Base-by-base conservation (phyloP, 768 basidiomycete genomes). In the Mycena maculata region DNA sequence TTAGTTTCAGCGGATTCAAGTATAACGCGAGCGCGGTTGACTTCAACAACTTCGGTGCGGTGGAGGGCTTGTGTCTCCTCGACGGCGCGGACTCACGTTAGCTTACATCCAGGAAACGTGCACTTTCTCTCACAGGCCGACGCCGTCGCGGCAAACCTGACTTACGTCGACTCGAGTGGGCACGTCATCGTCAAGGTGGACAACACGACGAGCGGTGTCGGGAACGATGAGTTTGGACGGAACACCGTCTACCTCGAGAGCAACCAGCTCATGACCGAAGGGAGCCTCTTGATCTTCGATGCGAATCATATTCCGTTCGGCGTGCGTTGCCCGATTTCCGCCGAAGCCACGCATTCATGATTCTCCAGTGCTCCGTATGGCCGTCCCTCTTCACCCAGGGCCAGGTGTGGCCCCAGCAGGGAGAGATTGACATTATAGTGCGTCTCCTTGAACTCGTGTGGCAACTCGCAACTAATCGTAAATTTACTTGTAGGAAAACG, bases 341-440 rank as follows among this genome's bases (percentile, higher is more conserved):
- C 31, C n/a, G 5, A 13, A 7, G 31, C 27, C 6, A 25, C 20
- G 18, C 28, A 18, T 3, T 39, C 10, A 30, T 33, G 18, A 12
- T 7, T 23, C 28, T 16, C 7, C 5, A 67, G 65, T 67, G 65
- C 47, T 60, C 65, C 10, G 65, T 67, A 8, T 67, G 65, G 65
- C 65, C 65, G 25, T 67, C 65, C 4, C 59, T 67, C 1, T 67
- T 67, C 65, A 67, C 65, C 3, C 65, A 67, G 25, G 65, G 65
- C 33, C 22, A 61, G 38, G 4, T 16, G 0, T 86, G 85, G 85
- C 85, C 85, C 0, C 12, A 76, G 22, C 76, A 80, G 44, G 85
- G 85, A 50, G 89, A 87, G 74, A 84, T 87, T 53, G 89, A 90
- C 73, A 88, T 89, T 49, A 79, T 90, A 48, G 89, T 91, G 72